Evolutionary conservation across 108 stramenopile genomes (phyloP).

Genomic region (Fistulifera pelliculosa): DNA sequence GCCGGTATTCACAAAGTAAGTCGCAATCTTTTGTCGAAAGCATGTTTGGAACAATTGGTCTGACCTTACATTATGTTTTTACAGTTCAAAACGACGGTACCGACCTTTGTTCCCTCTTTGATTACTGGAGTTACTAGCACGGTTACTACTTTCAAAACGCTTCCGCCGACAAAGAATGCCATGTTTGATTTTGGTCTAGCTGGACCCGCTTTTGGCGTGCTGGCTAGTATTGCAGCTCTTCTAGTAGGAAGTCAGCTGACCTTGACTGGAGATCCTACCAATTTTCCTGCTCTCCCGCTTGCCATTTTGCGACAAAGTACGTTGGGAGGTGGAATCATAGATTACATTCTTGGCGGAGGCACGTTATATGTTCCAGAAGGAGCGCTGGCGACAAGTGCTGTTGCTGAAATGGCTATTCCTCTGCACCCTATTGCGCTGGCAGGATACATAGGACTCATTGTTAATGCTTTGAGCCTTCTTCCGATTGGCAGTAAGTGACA

Average conservation of each 20-base stretch:
- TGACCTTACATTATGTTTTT: no score
- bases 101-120: slow-evolving; percentile 73
- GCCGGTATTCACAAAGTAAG: slow-evolving; percentile 45
- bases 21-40: slow-evolving; percentile 2
- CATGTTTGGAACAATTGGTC: background rate
- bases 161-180: slow-evolving; percentile 62
- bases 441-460: slow-evolving; percentile 61
- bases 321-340: slow-evolving; percentile 68
- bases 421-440: slow-evolving; percentile 78
- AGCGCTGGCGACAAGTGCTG: slow-evolving; percentile 34
- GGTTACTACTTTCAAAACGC: slow-evolving; percentile 56
- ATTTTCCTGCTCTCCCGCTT: slow-evolving; percentile 61
- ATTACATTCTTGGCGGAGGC: slow-evolving; percentile 51
- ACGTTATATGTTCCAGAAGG: slow-evolving; percentile 58
- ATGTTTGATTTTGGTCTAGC: slow-evolving; percentile 70
- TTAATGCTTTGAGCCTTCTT: slow-evolving; percentile 61
- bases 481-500: slow-evolving; percentile 67
- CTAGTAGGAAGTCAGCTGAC: slow-evolving; percentile 50
- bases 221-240: slow-evolving; percentile 45
- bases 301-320: slow-evolving; percentile 63
- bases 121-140: slow-evolving; percentile 64
- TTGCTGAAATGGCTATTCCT: slow-evolving; percentile 52
- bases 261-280: slow-evolving; percentile 38
- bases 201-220: slow-evolving; percentile 62
- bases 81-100: slow-evolving; percentile 36